Evolutionary conservation across 139 green algal genomes (phyloP).

Genomic region (Micractinium sp.): DNA sequence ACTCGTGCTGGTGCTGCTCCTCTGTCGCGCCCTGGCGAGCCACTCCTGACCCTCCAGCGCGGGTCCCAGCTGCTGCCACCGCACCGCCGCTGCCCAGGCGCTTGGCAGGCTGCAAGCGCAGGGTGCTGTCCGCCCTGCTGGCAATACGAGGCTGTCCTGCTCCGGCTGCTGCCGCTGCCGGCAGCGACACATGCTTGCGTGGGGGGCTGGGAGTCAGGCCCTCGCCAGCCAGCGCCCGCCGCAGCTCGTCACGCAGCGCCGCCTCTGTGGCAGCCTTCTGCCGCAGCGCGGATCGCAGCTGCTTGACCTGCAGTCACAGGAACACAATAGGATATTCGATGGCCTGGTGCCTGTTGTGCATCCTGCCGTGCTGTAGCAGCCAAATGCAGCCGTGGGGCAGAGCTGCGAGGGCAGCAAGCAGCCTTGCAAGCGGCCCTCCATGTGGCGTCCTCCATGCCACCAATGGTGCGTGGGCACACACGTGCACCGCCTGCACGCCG

Average conservation of each 20-base stretch:
- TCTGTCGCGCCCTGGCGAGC: neutral
- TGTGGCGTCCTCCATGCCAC: neutral
- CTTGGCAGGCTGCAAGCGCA: neutral
- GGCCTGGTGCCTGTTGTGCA: neutral
- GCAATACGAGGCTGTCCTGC: neutral
- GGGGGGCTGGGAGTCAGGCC: conserved; percentile 11
- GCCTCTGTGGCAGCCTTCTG: conserved; percentile 1
- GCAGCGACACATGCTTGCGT: neutral
- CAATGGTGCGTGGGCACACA: neutral
- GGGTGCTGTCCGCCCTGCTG: neutral
- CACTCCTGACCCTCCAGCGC: neutral
- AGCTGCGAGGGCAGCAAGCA: too few relatives aligned
- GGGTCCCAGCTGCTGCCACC: neutral
- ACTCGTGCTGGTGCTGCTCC: neutral
- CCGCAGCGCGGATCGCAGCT: neutral
- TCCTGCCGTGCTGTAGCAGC: too few relatives aligned
- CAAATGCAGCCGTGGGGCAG: too few relatives aligned
- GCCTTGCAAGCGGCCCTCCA: neutral
- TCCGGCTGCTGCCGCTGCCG: neutral
- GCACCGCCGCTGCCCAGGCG: neutral
- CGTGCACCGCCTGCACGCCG: neutral
- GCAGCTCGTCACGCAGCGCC: conserved; percentile 29
- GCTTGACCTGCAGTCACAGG: conserved; percentile 2
- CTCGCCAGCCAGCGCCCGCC: conserved; percentile 9
- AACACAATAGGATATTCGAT: neutral